Evolutionary conservation across 192 early-diverging fungal species (phyloP).

Genomic region (Coemansia sp.): DNA sequence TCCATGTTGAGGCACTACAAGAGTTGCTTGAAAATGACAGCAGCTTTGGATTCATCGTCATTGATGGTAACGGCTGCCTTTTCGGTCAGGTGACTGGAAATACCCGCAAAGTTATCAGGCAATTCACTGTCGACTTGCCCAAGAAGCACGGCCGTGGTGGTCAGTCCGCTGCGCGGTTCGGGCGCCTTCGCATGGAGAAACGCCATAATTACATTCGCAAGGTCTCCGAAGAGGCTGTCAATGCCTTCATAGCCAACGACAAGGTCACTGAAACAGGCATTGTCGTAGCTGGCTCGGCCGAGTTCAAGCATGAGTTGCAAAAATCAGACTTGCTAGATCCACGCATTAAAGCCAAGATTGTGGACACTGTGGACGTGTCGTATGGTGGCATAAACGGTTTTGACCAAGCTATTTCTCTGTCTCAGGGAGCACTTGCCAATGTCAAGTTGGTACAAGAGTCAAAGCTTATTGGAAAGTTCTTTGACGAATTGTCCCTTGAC

Average conservation of each 20-base stretch:
- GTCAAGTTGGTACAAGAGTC: conserved; percentile 98
- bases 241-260: conserved; percentile 90
- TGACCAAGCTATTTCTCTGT: conserved; percentile 91
- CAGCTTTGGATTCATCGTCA: conserved; percentile 95
- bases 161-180: conserved; percentile 97
- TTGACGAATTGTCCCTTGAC: conserved; percentile 92
- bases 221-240: conserved; percentile 89
- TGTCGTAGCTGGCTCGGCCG: conserved; percentile 93
- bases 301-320: conserved; percentile 94
- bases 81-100: conserved; percentile 92
- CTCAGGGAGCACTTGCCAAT: conserved; percentile 80
- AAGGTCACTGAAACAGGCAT: conserved; percentile 65
- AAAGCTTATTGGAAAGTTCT: conserved; percentile 88
- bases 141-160: conserved; percentile 99
- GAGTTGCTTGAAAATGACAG: conserved; percentile 89
- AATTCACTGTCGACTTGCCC: conserved; percentile 91
- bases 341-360: conserved; percentile 79
- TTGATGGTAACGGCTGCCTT: conserved; percentile 96
- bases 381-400: conserved; percentile 99
- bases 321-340: conserved; percentile 93
- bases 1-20: conserved; percentile 87
- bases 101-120: conserved; percentile 87
- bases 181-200: conserved; percentile 94
- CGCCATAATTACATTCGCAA: conserved; percentile 98
- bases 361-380: conserved; percentile 92